Evolutionary conservation across 2,329 filamentous ascomycete genomes (phyloP).

Genomic region (Scedosporium minutisporum): DNA sequence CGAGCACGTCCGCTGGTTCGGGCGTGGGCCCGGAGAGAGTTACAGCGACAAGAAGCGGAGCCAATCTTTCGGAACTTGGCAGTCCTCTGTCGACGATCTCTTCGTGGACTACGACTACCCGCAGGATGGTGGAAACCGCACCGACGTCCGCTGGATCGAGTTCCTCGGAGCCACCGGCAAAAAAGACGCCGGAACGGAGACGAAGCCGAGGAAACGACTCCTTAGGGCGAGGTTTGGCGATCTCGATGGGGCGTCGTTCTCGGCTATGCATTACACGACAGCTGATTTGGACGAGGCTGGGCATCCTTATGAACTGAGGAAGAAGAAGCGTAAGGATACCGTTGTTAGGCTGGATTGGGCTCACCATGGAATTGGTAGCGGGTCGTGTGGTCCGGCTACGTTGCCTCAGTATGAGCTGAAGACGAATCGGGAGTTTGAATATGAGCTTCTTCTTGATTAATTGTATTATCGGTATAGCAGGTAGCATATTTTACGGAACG

Average conservation of each 20-base stretch:
- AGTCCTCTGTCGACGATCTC: constrained; percentile 36
- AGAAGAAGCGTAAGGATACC: constrained; percentile 37
- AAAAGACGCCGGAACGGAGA: neutral
- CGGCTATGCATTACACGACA: constrained; percentile 44
- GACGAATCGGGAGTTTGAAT: constrained; percentile 30
- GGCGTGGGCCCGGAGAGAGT: constrained; percentile 55
- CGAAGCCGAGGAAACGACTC: constrained; percentile 14
- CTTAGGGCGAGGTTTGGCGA: constrained; percentile 35
- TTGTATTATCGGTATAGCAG: neutral
- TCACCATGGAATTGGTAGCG: constrained; percentile 55
- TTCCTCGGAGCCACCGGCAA: constrained; percentile 23
- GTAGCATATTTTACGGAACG: constrained; percentile 2
- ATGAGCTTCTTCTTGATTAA: constrained; percentile 34
- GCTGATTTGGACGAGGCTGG: constrained; percentile 40
- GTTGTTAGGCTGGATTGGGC: constrained; percentile 49
- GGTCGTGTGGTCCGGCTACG: constrained; percentile 50
- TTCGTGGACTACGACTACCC: constrained; percentile 57
- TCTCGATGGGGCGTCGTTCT: constrained; percentile 44
- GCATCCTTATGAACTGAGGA: constrained; percentile 52
- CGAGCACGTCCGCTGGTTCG: constrained; percentile 49
- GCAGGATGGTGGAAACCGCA: constrained; percentile 57
- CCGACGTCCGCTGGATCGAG: constrained; percentile 52
- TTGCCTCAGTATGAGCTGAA: constrained; percentile 36
- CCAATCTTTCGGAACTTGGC: constrained; percentile 47
- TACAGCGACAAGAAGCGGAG: constrained; percentile 58